Evolutionary conservation across 306 rosid species (phyloP), one percentile per base, ranked within the genome.

Genomic region (Dalbergia cultrata): DNA sequence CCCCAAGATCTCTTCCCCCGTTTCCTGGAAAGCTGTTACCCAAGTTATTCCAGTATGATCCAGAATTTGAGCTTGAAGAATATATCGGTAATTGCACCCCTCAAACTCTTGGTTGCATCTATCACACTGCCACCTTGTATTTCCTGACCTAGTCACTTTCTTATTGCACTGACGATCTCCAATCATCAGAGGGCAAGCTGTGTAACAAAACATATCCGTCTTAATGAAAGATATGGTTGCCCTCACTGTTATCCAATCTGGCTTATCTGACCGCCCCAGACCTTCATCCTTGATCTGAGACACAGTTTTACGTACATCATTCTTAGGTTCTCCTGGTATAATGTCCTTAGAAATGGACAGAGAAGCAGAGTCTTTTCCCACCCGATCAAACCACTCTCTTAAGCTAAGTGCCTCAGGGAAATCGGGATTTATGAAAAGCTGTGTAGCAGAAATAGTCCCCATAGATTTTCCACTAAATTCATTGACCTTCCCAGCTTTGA

Each of bases 231-330:
- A 88, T 76, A 93, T 82, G 57, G 90, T 80, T 67, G 94, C 95
- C 85, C 84, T 89, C 85, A 90, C 88, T 2, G 94, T 90, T 74
- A 90, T 81, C 97, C 97, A 93, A 83, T 93, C 97, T 72, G 97
- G 94, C 84, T 89, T 93, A 65, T 85, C 94, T 49, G 95, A 89
- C 80, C 96, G 85, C 66, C 97, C 97, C 7, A 93, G 85, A 84
- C 95, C 97, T 86, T 90, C 97, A 43, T 88, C 90, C 84, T 85
- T 93, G 82, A 93, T 93, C 86, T 90, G 97, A 78, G 92, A 88
- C 63, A 92, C 84, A 7, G 91, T 85, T 86, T 90, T 93, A 56
- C 92, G 88, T 3, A 89, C 83, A 84, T 90, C 97, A 53, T 85
- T 88, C 87, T 84, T 92, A 57, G 87, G 62, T 79, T 83, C 89